Base-by-base conservation (phyloP, 306 rosid species). In the Cyclanthera cordifolia region DNA sequence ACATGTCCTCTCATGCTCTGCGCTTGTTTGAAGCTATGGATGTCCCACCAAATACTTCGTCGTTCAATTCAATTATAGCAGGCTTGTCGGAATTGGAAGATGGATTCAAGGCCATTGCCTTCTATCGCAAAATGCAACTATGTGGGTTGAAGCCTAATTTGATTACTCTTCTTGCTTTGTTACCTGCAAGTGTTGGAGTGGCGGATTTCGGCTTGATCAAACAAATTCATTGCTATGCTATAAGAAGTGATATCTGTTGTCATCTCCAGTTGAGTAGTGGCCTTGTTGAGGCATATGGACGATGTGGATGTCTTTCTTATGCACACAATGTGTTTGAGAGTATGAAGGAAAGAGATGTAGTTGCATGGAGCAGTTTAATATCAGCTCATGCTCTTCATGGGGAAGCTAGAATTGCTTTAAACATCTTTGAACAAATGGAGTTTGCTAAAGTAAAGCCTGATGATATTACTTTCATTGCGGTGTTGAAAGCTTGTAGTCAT, bases 401-500 rank as follows among this genome's bases (percentile, higher is more conserved):
- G 13, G 77, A 87, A 57, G 96, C 96, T 12, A 78, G 41, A 74
- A 51, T 64, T 61, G 95, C 95, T 2, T 71, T 90, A 13, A 83
- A 76, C 56, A 20, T 69, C 48, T 87, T 90, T 71, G 37, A 19
- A 28, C 56, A 75, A 57, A 90, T 90, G 95, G 90, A 87, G 56
- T 34, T 41, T 71, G 84, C 77, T 3, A 59, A 77, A 47, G 85
- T 87, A 19, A 54, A 23, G 80, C 96, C 95, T 1, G 95, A 90
- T 51, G 87, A 79, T 27, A 80, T 90, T 41, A 78, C 91, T 15
- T 87, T 90, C 65, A 87, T 90, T 17, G 88, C 71, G 0, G 88
- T 87, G 10, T 63, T 90, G 79, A 87, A 90, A 70, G 91, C 95
- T 12, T 90, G 91, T 52, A 90, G 91, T 57, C 95, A 90, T 60